Conservation (phyloP, 352 stramenopile genomes). For the Plasmopara viticola region DNA sequence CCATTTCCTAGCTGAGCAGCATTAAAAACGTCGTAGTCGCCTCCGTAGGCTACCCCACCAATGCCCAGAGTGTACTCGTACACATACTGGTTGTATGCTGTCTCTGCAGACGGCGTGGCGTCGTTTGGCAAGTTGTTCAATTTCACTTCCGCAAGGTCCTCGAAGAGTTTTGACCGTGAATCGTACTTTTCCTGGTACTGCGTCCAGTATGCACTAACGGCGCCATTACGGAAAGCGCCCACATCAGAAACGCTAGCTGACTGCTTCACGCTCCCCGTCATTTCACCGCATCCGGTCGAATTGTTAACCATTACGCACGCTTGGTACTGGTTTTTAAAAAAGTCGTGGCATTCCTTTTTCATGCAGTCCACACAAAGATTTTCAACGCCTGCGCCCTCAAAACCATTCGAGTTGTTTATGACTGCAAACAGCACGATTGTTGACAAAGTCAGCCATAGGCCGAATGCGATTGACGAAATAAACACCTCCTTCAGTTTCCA, state of each 20-base stretch:
- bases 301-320: slow-evolving; percentile 39
- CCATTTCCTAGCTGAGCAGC: slow-evolving; percentile 42
- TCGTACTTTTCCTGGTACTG: slow-evolving; percentile 46
- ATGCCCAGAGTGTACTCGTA: slow-evolving; percentile 47
- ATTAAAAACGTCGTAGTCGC: slow-evolving; percentile 36
- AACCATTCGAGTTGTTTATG: slow-evolving; percentile 54
- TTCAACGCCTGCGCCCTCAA: slow-evolving; percentile 44
- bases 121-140: slow-evolving; percentile 39
- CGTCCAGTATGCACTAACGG: slow-evolving; percentile 37
- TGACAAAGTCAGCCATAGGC: slow-evolving; percentile 57
- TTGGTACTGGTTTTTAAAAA: slow-evolving; percentile 49
- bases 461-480: slow-evolving; percentile 59
- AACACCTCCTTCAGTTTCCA: slow-evolving; percentile 73
- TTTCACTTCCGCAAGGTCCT: slow-evolving; percentile 50
- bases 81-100: slow-evolving; percentile 51
- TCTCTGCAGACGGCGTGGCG: slow-evolving; percentile 32
- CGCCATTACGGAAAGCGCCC: slow-evolving; percentile 32
- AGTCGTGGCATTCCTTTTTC: slow-evolving; percentile 49
- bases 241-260: slow-evolving; percentile 27
- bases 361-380: slow-evolving; percentile 63
- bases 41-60: slow-evolving; percentile 22
- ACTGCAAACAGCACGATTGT: slow-evolving; percentile 59
- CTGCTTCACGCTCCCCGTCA: slow-evolving; percentile 45
- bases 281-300: slow-evolving; percentile 50
- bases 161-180: slow-evolving; percentile 40